phyloP scores from a whole-genome alignment of 2,329 filamentous ascomycete genomes.

The Sporothrix mexicana region DNA sequence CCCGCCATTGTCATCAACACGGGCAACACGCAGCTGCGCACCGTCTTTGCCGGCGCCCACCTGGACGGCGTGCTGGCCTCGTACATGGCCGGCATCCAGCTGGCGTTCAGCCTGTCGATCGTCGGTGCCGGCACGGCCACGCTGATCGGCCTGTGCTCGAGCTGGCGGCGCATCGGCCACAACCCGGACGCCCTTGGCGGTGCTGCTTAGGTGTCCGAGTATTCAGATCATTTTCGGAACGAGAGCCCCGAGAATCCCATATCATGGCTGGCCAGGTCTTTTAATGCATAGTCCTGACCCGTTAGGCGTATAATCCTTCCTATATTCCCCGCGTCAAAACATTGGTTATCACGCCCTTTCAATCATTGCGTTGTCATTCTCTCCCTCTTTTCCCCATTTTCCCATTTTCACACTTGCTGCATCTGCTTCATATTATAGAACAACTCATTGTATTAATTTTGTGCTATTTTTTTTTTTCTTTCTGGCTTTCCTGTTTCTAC shows the following conservation, averaged over 20 bases:
- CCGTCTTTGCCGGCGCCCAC: conserved; percentile 51
- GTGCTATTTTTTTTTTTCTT: background rate
- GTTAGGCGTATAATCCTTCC: background rate
- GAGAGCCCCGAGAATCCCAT: no score
- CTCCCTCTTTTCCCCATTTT: background rate
- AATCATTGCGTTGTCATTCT: background rate
- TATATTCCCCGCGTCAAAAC: background rate
- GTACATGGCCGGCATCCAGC: conserved; percentile 57
- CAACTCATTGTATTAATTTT: background rate
- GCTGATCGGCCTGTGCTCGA: conserved; percentile 41
- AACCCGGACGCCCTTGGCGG: conserved; percentile 34
- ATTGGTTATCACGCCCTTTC: background rate
- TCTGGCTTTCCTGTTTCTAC: background rate
- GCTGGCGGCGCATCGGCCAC: conserved; percentile 33
- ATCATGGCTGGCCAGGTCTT: no score
- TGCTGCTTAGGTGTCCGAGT: conserved; percentile 29
- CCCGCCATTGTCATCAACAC: conserved; percentile 42
- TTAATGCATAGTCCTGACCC: no score
- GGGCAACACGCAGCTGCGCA: conserved; percentile 58
- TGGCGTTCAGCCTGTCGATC: conserved; percentile 39
- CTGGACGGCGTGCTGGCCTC: conserved; percentile 58
- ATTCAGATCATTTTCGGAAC: no score
- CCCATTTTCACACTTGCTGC: background rate
- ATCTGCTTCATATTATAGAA: background rate
- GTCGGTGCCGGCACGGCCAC: conserved; percentile 39